A percentile compares a stretch with the other conserved stretches of the same genome.
These are phyloP conservation scores for Backusella morwellensis DNA, from an alignment of 192 early-diverging fungal genomes.

Conservation along the genomic window DNA sequence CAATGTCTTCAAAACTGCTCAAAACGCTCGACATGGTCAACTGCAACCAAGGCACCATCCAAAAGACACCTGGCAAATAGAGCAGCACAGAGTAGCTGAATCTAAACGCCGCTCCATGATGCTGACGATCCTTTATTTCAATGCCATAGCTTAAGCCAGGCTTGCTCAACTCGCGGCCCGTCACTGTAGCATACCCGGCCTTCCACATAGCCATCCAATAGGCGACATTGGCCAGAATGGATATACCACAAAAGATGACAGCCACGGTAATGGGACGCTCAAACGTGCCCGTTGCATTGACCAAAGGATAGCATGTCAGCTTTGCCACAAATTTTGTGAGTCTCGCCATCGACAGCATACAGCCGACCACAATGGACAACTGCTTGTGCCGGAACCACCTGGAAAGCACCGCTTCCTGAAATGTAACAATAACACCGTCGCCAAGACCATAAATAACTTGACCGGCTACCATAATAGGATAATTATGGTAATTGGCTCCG, in stretches of 20 bases:
- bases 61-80: slow-evolving; percentile 19
- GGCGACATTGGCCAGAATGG: slow-evolving; percentile 42
- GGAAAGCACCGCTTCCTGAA: slow-evolving; percentile 73
- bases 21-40: slow-evolving; percentile 29
- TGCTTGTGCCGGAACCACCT: slow-evolving; percentile 72
- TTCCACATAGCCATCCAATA: slow-evolving; percentile 47
- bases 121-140: not conserved
- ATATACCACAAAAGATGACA: slow-evolving; percentile 47
- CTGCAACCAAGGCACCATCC: slow-evolving; percentile 31
- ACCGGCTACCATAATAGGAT: slow-evolving; percentile 53
- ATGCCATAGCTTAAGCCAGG: not conserved
- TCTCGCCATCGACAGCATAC: slow-evolving; percentile 62
- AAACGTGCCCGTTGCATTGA: slow-evolving; percentile 35
- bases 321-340: slow-evolving; percentile 67
- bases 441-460: slow-evolving; percentile 63
- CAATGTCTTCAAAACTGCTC: slow-evolving; percentile 30
- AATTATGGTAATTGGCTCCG: slow-evolving; percentile 40
- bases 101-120: not conserved
- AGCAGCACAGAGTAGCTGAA: slow-evolving; percentile 4
- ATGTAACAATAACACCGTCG: slow-evolving; percentile 65
- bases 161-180: slow-evolving; percentile 5
- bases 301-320: slow-evolving; percentile 60
- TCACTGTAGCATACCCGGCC: not conserved
- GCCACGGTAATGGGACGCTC: slow-evolving; percentile 40
- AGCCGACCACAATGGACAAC: slow-evolving; percentile 62